phyloP scores from a whole-genome alignment of 2,329 filamentous ascomycete species.

The Mariannaea elegans region DNA sequence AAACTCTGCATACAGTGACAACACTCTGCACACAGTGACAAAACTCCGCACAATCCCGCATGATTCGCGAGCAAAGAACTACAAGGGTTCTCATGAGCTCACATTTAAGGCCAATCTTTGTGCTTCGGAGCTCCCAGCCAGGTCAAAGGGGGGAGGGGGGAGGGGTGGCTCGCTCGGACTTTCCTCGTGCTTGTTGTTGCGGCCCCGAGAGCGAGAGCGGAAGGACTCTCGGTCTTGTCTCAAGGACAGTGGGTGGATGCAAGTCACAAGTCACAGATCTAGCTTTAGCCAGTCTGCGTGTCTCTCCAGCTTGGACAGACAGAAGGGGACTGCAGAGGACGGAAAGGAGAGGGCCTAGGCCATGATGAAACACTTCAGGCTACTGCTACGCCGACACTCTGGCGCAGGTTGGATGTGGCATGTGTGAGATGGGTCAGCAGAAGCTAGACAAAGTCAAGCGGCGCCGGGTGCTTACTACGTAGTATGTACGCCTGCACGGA shows the following conservation, averaged over 20 bases:
- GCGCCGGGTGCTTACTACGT: not conserved
- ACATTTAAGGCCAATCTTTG: not conserved
- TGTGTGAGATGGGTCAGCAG: conserved; percentile 2
- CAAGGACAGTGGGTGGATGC: not conserved
- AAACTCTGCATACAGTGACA: no score
- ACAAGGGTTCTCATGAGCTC: not conserved
- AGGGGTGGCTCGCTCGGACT: conserved; percentile 8
- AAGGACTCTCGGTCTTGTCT: conserved; percentile 11
- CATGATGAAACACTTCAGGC: conserved; percentile 1
- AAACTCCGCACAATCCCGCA: not conserved
- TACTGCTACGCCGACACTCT: conserved; percentile 2
- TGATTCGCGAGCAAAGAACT: not conserved
- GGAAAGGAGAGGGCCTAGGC: not conserved
- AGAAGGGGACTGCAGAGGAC: no score
- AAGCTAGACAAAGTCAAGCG: not conserved
- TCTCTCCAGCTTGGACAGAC: conserved; percentile 11
- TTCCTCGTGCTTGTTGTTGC: not conserved
- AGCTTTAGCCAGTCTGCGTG: conserved; percentile 12
- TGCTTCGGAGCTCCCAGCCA: not conserved
- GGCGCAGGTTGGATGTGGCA: conserved; percentile 9
- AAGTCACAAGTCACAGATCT: conserved; percentile 14
- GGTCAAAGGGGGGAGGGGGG: no score
- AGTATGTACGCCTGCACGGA: not conserved
- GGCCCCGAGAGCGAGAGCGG: not conserved
- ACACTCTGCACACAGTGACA: no score